Percentiles rank a stretch among this genome's conserved stretches.
Evolutionary conservation across 306 rosid species (phyloP).

Genomic region (Heteromeles arbutifolia): DNA sequence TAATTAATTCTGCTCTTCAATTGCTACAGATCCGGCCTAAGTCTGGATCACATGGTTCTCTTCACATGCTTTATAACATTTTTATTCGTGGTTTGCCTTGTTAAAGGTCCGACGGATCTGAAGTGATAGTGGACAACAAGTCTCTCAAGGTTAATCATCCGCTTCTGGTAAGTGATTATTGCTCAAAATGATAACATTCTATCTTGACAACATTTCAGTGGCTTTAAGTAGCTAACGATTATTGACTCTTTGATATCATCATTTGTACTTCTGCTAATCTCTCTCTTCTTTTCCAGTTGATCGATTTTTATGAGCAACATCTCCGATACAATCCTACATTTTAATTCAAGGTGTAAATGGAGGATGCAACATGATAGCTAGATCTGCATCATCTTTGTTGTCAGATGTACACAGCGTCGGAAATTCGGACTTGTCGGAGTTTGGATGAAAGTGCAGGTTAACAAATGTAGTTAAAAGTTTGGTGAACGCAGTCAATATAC

Average conservation of each 20-base stretch:
- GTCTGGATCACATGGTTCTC: not conserved
- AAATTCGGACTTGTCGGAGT: slow-evolving; percentile 28
- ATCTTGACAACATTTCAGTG: not conserved
- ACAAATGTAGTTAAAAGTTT: slow-evolving; percentile 16
- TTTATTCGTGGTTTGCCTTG: not conserved
- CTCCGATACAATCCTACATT: slow-evolving; percentile 57
- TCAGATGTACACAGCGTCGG: slow-evolving; percentile 21
- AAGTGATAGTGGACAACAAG: slow-evolving; percentile 82
- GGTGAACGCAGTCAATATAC: slow-evolving; percentile 8
- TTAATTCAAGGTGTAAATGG: slow-evolving; percentile 31
- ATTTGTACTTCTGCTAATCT: slow-evolving; percentile 4
- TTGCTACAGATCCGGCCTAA: not conserved
- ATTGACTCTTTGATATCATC: not conserved
- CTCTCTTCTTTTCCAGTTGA: slow-evolving; percentile 44
- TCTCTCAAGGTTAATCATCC: slow-evolving; percentile 75
- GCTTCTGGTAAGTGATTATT: slow-evolving; percentile 51
- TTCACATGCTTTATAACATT: slow-evolving; percentile 1
- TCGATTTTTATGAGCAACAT: slow-evolving; percentile 87
- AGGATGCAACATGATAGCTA: slow-evolving; percentile 16
- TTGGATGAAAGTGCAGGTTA: slow-evolving; percentile 16
- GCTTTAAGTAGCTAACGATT: not conserved
- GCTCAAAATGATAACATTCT: not conserved
- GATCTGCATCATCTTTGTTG: slow-evolving; percentile 19
- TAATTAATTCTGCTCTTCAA: not conserved
- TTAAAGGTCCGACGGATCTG: slow-evolving; percentile 76